Evolutionary conservation across 164 flowering plant genomes (phyloP), one percentile per base, ranked within the genome.

Genomic region (Sextonia rubra): DNA sequence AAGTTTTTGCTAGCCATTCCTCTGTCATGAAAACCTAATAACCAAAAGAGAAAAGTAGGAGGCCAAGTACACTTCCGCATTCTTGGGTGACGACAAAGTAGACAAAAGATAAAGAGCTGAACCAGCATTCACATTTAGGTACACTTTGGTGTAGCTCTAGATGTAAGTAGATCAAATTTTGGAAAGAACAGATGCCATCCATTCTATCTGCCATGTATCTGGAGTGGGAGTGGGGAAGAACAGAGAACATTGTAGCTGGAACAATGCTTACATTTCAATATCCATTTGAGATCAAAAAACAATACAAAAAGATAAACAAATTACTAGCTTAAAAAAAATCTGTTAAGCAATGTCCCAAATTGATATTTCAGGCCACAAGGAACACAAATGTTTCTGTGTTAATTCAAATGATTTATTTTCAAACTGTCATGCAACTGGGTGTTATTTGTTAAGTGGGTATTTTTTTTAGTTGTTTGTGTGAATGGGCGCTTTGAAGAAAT

Each of bases 1-100:
- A 95, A 83, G 9, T 94, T 89, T 78, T 70, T 76, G 60, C 90
- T 88, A 9, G 87, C 85, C 98, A 95, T 93, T 78, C 88, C 97
- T 60, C 99, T 95, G 78, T 58, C 60, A 77, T 27, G 58, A 68
- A 77, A 11, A 71, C 14, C 68, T 75, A 70, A 12, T 24, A 22
- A 47, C 17, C 12, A 11, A 12, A 48, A 11, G 17, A 48, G 55
- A 48, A 11, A 11, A 48, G 17, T 11, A 48, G 8, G 17, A 48
- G 2, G 8, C 55, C 12, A 12, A 48, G 55, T 11, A 1, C 12
- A 11, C 15, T 48, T 7, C 12, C 12, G 8, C 55, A 48, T 11
- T 11, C 12, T 12, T 1, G 17, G 17, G 17, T 11, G 12, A 12
- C 12, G 55, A 48, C 55, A 48, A 48, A 12, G 15, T 48, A 48